Base-by-base conservation (phyloP, 257 asterid genomes). In the Verbena officinalis region DNA sequence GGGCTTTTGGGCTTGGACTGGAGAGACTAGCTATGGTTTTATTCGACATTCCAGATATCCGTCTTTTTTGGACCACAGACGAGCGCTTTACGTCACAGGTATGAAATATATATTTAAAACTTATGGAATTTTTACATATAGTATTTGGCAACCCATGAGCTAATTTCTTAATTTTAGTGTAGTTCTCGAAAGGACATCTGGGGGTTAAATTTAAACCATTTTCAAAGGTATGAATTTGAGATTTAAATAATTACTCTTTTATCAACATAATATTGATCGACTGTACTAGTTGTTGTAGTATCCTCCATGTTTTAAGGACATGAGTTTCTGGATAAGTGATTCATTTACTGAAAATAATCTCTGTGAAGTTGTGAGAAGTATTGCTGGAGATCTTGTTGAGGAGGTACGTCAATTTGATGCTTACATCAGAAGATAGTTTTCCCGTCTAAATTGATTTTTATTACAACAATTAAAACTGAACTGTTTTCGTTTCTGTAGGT, bases 1-100 rank as follows among this genome's bases (percentile, higher is more conserved):
- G 99, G 99, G 99, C 99, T 43, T 93, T 93, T 78, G 99, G 99
- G 58, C 99, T 93, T 77, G 99, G 99, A 50, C 75, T 93, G 77
- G 97, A 93, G 79, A 84, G 97, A 20, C 67, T 93, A 70, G 96
- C 99, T 24, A 93, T 93, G 99, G 96, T 93, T 71, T 78, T 90
- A 39, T 90, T 90, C 69, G 96, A 93, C 64, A 93, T 90, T 78
- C 97, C 99, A 61, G 97, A 90, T 77, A 88, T 93, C 65, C 95
- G 95, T 53, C 97, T 93, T 71, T 93, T 93, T 81, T 93, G 99
- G 99, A 77, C 92, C 9, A 56, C 59, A n/a, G 99, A 94, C 50
- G 82, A 88, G 78, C 99, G 91, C 61, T 94, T 94, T 73, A 90
- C 95, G 67, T 90, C 99, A 78, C 99, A 94, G 72, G 99, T 88